Base-by-base conservation (phyloP, 108 stramenopile species). In the Pseudonitzschia pungens region DNA sequence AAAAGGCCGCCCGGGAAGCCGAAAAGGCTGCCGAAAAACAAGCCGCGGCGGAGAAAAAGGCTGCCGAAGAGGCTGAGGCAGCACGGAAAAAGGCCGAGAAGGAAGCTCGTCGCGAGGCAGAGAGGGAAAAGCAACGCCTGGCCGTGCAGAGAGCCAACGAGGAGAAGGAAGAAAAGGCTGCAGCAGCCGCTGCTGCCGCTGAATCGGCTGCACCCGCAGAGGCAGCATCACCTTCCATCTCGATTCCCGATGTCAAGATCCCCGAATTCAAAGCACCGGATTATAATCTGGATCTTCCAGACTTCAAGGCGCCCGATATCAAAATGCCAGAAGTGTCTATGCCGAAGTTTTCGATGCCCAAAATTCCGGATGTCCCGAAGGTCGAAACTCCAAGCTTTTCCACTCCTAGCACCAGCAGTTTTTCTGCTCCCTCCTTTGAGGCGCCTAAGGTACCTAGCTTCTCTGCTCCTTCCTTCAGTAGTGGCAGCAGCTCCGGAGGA, bases 11-110 rank as follows among this genome's bases (percentile, higher is more conserved):
- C 33, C 67, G 73, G 74, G 65, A 83, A 82, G 80, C 78, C 24
- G 81, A 82, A 18, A 84, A 83, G 40, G 76, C 73, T 40, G 83
- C 83, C 2, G 83, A 77, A 43, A 84, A 81, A 71, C 77, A 80
- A 18, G 87, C 79, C 41, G 84, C 79, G 36, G 70, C 71, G 44
- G 84, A 80, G 7, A 76, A 83, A 53, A 78, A 77, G 33, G 68
- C 74, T n/a, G 86, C 81, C 56, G 81, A 79, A 31, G 74, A 79
- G 50, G 73, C 69, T 52, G 79, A 67, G 31, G 85, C 76, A 16
- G 84, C 81, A 9, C 82, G 76, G 29, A 83, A 77, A 68, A 72
- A 81, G 55, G 78, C 75, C 10, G 81, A 76, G 48, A 78, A 84
- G 51, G 80, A 84, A 57, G 81, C 80, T 15, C 63, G 75, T 22